phyloP scores from a whole-genome alignment of 768 basidiomycete genomes.

The Mycena maculata region DNA sequence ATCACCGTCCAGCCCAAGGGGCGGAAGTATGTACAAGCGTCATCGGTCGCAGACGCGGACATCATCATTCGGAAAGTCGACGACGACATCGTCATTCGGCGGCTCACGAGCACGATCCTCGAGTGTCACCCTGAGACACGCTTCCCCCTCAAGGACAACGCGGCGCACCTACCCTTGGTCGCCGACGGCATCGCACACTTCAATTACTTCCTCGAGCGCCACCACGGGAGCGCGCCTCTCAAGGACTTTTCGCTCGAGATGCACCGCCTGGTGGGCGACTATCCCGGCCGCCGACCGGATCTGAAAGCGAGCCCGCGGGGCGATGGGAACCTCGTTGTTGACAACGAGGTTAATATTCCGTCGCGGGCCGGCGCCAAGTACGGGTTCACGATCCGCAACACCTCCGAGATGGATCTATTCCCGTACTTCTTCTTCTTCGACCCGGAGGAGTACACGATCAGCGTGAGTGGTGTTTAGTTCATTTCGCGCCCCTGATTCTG shows the following conservation, averaged over 20 bases:
- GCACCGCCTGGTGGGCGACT: background rate
- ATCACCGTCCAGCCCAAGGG: background rate
- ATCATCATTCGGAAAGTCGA: background rate
- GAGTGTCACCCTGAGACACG: background rate
- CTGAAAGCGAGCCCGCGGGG: background rate
- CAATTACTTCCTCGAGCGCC: background rate
- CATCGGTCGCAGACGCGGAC: background rate
- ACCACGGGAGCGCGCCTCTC: background rate
- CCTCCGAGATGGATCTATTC: background rate
- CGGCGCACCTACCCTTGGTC: background rate
- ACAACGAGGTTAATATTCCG: background rate
- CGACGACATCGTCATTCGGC: conserved; percentile 13
- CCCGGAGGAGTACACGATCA: conserved; percentile 1
- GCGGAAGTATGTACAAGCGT: background rate
- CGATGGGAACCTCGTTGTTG: conserved; percentile 9
- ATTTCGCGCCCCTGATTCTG: too few relatives aligned
- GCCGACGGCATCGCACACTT: conserved; percentile 4
- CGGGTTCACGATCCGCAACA: conserved; percentile 12
- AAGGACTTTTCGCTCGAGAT: conserved; percentile 7
- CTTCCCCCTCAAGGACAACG: background rate
- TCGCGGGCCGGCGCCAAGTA: background rate
- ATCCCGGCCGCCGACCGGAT: background rate
- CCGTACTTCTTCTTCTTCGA: conserved; percentile 21
- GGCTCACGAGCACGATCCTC: background rate
- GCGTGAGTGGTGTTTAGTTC: background rate